These are phyloP conservation scores for Glomus cerebriforme DNA, from an alignment of 192 early-diverging fungal genomes.

Conservation along the genomic window DNA sequence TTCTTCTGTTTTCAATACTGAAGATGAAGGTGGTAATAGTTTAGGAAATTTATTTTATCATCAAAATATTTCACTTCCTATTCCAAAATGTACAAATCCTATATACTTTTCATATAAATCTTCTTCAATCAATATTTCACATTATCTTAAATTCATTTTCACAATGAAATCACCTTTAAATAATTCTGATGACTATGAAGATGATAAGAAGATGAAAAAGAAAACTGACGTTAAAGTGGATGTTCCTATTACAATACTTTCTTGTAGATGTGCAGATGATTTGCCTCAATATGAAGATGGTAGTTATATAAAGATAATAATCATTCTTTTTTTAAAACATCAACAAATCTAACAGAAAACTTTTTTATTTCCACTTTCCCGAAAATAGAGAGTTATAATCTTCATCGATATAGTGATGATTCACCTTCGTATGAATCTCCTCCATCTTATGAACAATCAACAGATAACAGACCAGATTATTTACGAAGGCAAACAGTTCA, in stretches of 20 bases:
- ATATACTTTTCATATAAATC: neutral
- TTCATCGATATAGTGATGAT: neutral
- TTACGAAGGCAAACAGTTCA: neutral
- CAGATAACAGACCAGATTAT: neutral
- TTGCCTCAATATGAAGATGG: conserved; percentile 2
- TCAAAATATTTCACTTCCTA: neutral
- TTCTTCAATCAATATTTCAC: neutral
- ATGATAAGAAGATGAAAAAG: neutral
- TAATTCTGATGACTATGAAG: too few relatives aligned
- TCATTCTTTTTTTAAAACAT: neutral
- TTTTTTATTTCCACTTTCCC: neutral
- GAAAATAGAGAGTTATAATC: neutral
- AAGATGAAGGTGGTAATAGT: neutral
- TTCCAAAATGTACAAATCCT: neutral
- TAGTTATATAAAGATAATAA: neutral
- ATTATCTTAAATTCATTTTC: neutral
- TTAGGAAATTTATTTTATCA: neutral
- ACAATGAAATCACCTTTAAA: neutral
- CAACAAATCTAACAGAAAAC: neutral
- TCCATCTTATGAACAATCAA: neutral
- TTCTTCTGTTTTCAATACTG: neutral
- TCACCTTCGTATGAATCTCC: neutral
- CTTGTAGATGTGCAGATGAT: conserved; percentile 9
- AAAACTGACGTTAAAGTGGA: neutral
- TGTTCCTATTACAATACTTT: conserved; percentile 4